Evolutionary conservation across 1,284 basidiomycete genomes (phyloP).

Genomic region (Ganoderma boninense): DNA sequence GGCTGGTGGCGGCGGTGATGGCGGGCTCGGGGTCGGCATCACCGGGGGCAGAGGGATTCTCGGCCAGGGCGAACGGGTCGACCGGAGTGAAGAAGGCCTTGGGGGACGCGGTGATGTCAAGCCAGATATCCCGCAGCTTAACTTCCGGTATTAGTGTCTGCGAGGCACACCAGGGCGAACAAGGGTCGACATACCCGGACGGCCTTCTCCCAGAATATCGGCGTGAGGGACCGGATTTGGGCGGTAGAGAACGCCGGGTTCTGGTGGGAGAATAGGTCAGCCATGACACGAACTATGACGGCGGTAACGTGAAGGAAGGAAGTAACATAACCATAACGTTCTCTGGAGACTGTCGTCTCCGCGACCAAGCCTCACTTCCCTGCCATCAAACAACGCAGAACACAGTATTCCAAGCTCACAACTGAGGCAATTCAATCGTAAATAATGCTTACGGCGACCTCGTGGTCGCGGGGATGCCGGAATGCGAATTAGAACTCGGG

Average conservation of each 20-base stretch:
- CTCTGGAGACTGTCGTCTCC: neutral
- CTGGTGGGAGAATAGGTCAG: slow-evolving; percentile 36
- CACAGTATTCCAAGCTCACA: neutral
- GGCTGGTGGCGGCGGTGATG: slow-evolving; percentile 16
- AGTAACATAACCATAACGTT: slow-evolving; percentile 1
- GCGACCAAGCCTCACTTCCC: neutral
- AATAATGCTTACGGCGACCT: neutral
- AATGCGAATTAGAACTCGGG: neutral
- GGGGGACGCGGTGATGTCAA: slow-evolving; percentile 37
- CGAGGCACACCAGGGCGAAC: neutral
- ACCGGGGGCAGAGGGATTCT: neutral
- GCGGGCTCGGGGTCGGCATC: slow-evolving; percentile 25
- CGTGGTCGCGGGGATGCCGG: neutral
- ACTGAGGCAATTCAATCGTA: neutral
- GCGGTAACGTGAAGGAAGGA: neutral
- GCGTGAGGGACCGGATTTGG: slow-evolving; percentile 63
- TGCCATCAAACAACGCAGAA: neutral
- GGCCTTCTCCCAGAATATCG: slow-evolving; percentile 73
- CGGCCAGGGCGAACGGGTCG: slow-evolving; percentile 23
- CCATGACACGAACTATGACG: neutral
- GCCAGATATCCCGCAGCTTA: slow-evolving; percentile 59
- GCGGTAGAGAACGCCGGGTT: slow-evolving; percentile 65
- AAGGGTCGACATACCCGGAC: slow-evolving; percentile 50
- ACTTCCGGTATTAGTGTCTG: neutral
- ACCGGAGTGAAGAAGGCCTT: slow-evolving; percentile 27